Evolutionary conservation across 108 stramenopile species (phyloP).

Genomic region (Conticribra weissflogii): DNA sequence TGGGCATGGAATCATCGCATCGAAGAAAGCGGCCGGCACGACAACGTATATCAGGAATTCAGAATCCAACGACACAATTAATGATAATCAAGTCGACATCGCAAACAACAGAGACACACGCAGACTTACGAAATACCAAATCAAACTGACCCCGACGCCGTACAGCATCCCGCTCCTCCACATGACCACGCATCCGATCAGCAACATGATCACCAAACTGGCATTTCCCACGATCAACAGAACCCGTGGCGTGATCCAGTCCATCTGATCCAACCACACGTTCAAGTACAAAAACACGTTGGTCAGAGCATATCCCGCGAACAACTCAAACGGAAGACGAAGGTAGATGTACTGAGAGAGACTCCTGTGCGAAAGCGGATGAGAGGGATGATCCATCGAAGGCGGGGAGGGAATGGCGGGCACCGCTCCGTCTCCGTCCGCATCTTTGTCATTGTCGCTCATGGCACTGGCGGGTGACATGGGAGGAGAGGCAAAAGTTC

Average conservation of each 20-base stretch:
- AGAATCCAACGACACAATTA: too few relatives aligned
- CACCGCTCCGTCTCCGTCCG: too few relatives aligned
- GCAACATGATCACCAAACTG: background rate
- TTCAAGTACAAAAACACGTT: slow-evolving; percentile 14
- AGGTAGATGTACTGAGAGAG: slow-evolving; percentile 10
- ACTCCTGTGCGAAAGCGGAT: slow-evolving; percentile 1
- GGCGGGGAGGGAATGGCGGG: too few relatives aligned
- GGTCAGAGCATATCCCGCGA: slow-evolving; percentile 8
- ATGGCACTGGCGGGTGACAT: too few relatives aligned
- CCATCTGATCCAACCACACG: slow-evolving; percentile 15
- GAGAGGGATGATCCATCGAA: background rate
- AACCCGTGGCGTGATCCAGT: slow-evolving; percentile 8
- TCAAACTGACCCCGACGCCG: slow-evolving; percentile 6
- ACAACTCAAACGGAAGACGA: slow-evolving; percentile 34
- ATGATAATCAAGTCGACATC: background rate
- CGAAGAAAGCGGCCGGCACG: too few relatives aligned
- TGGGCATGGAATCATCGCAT: slow-evolving; percentile 1
- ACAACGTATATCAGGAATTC: too few relatives aligned
- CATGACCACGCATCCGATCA: background rate
- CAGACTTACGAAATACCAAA: slow-evolving; percentile 18
- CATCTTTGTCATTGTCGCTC: background rate
- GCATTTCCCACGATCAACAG: slow-evolving; percentile 4
- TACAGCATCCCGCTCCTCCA: slow-evolving; percentile 7
- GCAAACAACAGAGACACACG: background rate
- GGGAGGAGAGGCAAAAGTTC: too few relatives aligned